phyloP scores from a whole-genome alignment of 352 stramenopile genomes.

The Phytophthora lateralis region DNA sequence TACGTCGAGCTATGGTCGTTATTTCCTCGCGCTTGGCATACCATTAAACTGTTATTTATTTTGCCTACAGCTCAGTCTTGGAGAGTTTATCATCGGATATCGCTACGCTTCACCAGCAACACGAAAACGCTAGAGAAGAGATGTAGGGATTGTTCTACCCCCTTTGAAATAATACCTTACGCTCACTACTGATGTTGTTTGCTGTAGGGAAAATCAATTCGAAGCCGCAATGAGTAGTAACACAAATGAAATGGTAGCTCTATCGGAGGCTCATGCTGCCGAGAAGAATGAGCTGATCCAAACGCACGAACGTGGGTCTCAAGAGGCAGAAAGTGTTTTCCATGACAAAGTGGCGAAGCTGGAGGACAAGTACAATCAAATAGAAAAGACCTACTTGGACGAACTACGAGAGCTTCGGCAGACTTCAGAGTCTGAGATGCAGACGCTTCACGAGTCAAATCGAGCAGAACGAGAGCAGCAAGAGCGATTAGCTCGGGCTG shows the following conservation, averaged over 20 bases:
- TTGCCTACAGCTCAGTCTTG: conserved; percentile 35
- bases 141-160: conserved; percentile 36
- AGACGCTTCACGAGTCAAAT: conserved; percentile 26
- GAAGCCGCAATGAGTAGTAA: conserved; percentile 45
- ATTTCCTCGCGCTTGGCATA: not conserved
- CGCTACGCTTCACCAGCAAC: conserved; percentile 43
- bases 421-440: conserved; percentile 25
- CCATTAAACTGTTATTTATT: not conserved
- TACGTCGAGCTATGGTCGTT: conserved; percentile 16
- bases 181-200: not conserved
- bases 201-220: conserved; percentile 39
- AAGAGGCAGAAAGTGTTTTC: conserved; percentile 33
- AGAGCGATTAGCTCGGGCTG: conserved; percentile 21
- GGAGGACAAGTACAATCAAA: conserved; percentile 33
- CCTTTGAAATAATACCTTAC: not conserved
- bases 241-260: conserved; percentile 48
- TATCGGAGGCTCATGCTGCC: conserved; percentile 41
- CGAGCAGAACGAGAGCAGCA: conserved; percentile 27
- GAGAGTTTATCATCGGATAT: conserved; percentile 52
- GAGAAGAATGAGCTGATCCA: conserved; percentile 39
- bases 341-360: conserved; percentile 33
- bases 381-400: conserved; percentile 38
- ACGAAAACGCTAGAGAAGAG: conserved; percentile 40
- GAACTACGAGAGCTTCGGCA: conserved; percentile 47
- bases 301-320: conserved; percentile 31